Base-by-base conservation (phyloP, 2,329 filamentous ascomycete genomes). In the Epichloe sp. region DNA sequence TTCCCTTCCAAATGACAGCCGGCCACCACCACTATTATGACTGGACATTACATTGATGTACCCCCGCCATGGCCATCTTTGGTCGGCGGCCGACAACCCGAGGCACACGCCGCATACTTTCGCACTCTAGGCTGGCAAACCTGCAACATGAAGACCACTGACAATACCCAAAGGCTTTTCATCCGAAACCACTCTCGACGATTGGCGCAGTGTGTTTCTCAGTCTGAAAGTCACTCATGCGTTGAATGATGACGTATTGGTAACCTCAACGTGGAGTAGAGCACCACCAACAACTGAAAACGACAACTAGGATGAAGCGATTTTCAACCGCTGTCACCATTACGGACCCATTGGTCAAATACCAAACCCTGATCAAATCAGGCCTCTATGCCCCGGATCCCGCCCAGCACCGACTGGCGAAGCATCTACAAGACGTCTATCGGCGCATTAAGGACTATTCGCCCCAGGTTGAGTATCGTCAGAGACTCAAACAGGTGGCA, bases 351-450 rank as follows among this genome's bases (percentile, higher is more conserved):
- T 70, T 90, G 54, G 79, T 89, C 54, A 82, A 88, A 55, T 91
- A 91, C 65, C 78, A 85, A 52, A 77, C 84, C 21, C 71, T 89
- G 14, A 65, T 91, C 37, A 78, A 82, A 6, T 83, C 82, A 4
- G 80, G 82, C 47, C 67, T 77, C 45, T 85, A 84, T 62, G 71
- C 74, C 45, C 82, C 85, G 8, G 86, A 91, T 65, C 78, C 79
- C 5, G 77, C 83, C 21, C 85, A 88, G 62, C 82, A 88, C 64
- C 77, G 84, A 19, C 71, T 88, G 6, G 86, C 86, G 5, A 73
- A 87, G 41, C 85, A 91, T 65, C 73, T 91, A 2, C 85, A 87
- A 58, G 86, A 87, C 62, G 73, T 91, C 11, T 91, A 93, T 58
- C 71, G 79, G 38, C 76, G 82, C 2, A 71, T 91, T 41, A 89